Percentiles rank a stretch among this genome's conserved stretches.
Evolutionary conservation across 352 stramenopile genomes (phyloP).

Genomic region (Globisporangium iwayamae): DNA sequence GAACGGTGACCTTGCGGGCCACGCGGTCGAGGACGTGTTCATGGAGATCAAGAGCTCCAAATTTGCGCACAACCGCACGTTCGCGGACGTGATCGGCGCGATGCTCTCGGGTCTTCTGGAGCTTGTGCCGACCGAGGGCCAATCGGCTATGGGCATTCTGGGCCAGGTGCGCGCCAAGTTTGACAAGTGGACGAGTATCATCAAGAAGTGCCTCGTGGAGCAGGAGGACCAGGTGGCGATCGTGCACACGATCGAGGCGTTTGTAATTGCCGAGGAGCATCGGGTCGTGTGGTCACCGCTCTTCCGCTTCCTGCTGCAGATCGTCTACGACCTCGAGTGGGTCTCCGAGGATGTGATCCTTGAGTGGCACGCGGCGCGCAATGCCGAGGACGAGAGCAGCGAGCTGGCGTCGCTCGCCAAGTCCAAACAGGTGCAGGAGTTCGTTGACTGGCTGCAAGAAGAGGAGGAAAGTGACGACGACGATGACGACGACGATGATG

Average conservation of each 20-base stretch:
- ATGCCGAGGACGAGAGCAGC: slow-evolving; percentile 32
- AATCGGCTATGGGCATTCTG: slow-evolving; percentile 69
- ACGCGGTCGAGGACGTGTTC: slow-evolving; percentile 88
- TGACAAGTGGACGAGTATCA: slow-evolving; percentile 87
- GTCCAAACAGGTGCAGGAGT: slow-evolving; percentile 86
- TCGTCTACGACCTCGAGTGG: slow-evolving; percentile 92
- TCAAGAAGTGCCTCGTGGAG: slow-evolving; percentile 88
- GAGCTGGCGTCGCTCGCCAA: slow-evolving; percentile 44
- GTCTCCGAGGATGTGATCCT: slow-evolving; percentile 91
- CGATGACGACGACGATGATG: slow-evolving; percentile 33
- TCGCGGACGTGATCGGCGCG: slow-evolving; percentile 72
- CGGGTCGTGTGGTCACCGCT: slow-evolving; percentile 58
- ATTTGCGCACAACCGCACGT: slow-evolving; percentile 89
- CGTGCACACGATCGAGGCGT: slow-evolving; percentile 54
- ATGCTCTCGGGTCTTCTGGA: slow-evolving; percentile 75
- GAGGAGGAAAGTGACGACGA: slow-evolving; percentile 52
- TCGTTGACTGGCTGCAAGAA: slow-evolving; percentile 92
- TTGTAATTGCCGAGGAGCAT: slow-evolving; percentile 42
- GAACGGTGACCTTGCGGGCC: slow-evolving; percentile 62
- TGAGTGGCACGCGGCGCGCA: slow-evolving; percentile 74
- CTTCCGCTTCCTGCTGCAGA: slow-evolving; percentile 94
- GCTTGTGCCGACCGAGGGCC: slow-evolving; percentile 47
- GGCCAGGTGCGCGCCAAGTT: slow-evolving; percentile 79
- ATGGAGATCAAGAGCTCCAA: slow-evolving; percentile 94
- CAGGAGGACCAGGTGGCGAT: slow-evolving; percentile 66